Base-by-base conservation (phyloP, 1,284 basidiomycete genomes). In the Sanguinoderma infundibulare region DNA sequence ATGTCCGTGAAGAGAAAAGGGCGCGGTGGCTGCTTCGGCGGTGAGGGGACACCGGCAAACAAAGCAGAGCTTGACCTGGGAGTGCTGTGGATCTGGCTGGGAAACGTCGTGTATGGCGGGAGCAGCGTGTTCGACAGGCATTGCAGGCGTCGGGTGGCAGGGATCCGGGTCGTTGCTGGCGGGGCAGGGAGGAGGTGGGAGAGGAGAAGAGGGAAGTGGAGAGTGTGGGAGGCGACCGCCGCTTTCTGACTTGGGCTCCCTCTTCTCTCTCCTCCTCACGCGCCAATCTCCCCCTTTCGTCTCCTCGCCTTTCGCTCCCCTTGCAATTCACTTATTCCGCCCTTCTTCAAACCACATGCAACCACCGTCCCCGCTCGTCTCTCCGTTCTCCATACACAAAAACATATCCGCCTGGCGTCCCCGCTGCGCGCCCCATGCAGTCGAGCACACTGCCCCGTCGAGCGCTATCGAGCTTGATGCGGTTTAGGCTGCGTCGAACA, bases 31-130 rank as follows among this genome's bases (percentile, higher is more conserved):
- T 36, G 67, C 64, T 67, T 78, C 77, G 60, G 67, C 52, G 39
- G 76, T 69, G 47, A 79, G 73, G 30, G 75, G 75, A 60, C 66
- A 71, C 55, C 73, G 72, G 63, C 77, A 79, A 53, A 72, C 69
- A 42, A 74, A 72, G 61, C 77, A 79, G 54, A 74, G 66, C 68
- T 79, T 79, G 60, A 76, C 68, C 62, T 78, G 77, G 9, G 67
- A 51, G 60, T 73, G 74, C 7, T 67, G 57, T 26, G 62, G 66
- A 20, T 76, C 75, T 35, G 63, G 68, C 24, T 70, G 72, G 44
- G 67, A 64, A 53, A 65, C 64, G 62, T 71, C 62, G 54, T 71
- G 67, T 52, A 57, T 42, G 28, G 63, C 54, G 55, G 68, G 60
- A 26, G 69, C 63, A 49, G 70, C 65, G 57, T 74, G 74, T 66